Evolutionary conservation across 2,329 filamentous ascomycete genomes (phyloP), one percentile per base, ranked within the genome.

Genomic region (Sarocladium oryzae): DNA sequence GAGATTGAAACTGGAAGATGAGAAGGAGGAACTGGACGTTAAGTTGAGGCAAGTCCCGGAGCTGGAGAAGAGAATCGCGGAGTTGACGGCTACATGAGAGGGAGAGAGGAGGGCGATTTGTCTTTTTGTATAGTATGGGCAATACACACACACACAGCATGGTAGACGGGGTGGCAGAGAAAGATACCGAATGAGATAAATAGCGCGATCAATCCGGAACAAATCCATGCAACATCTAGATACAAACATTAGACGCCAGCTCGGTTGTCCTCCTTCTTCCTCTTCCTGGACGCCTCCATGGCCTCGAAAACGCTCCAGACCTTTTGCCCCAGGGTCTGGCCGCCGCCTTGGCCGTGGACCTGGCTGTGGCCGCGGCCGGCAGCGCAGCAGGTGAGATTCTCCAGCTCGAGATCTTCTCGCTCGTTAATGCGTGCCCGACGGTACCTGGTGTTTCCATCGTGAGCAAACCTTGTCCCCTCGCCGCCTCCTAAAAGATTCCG

Each of bases 11-110:
- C 75, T 99, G 48, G 93, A 99, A 74, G 93, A 99, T 69, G 93
- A 97, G 75, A 95, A 88, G 68, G 93, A 99, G 64, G 92, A 97
- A 57, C 75, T 97, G 38, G 92, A 97, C 54, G 74, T 95, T 48
- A 79, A 89, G 66, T 71, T 99, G 49, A 77, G 93, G 54, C 85
- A 89, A 56, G 87, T 97, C 8, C 89, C 89, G 1, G 92, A 96
- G 62, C 79, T 96, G 57, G 86, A 96, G 76, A 84, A 85, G 66
- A 78, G 93, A 51, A 84, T 97, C 63, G 82, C 77, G 15, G 92
- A 97, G 70, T 70, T 97, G 67, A 88, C 77, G 51, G 60, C 65
- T 36, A 53, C 60, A 18, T 49, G 32, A 49, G 33, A 18, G 13
- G 60, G 49, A 56, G 32, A 30, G 33, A 21, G 16, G 21, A 36